Conservation (phyloP, 768 basidiomycete species). For the Rubroboletus satanas region DNA sequence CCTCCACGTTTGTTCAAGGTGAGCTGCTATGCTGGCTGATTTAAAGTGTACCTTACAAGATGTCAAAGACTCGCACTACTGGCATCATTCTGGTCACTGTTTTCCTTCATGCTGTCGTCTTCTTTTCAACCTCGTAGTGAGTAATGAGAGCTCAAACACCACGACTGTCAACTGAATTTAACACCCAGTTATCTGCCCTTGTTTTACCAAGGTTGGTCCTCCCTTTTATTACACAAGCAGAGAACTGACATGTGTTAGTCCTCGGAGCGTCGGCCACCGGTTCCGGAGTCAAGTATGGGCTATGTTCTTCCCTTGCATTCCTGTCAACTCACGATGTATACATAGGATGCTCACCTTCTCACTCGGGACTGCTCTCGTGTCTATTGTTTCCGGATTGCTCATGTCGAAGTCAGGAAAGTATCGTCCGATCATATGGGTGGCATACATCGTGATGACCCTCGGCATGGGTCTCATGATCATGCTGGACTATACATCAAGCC, state of each 20-base stretch:
- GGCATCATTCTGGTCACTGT: constrained; percentile 50
- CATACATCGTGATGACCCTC: constrained; percentile 52
- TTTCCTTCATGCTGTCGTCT: constrained; percentile 62
- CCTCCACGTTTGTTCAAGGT: constrained; percentile 75
- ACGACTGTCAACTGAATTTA: background rate
- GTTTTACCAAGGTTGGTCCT: constrained; percentile 56
- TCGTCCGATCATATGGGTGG: constrained; percentile 58
- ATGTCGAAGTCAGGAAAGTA: constrained; percentile 58
- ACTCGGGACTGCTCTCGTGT: background rate
- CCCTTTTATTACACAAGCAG: background rate
- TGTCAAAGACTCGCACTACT: constrained; percentile 65
- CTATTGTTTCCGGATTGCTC: constrained; percentile 49
- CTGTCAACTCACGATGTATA: background rate
- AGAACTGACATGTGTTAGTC: constrained; percentile 26
- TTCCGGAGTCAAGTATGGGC: constrained; percentile 58
- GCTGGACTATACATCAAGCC: constrained; percentile 52
- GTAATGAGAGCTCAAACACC: background rate
- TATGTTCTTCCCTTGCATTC: background rate
- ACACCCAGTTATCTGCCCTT: constrained; percentile 56
- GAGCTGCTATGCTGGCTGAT: constrained; percentile 1
- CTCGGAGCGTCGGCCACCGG: constrained; percentile 71
- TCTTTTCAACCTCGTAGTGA: constrained; percentile 45
- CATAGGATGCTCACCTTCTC: constrained; percentile 59
- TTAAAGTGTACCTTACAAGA: background rate
- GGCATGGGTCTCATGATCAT: constrained; percentile 75